These are phyloP conservation scores for Sclerotinia borealis DNA, from an alignment of 2,329 filamentous ascomycete genomes.

Conservation along the genomic window DNA sequence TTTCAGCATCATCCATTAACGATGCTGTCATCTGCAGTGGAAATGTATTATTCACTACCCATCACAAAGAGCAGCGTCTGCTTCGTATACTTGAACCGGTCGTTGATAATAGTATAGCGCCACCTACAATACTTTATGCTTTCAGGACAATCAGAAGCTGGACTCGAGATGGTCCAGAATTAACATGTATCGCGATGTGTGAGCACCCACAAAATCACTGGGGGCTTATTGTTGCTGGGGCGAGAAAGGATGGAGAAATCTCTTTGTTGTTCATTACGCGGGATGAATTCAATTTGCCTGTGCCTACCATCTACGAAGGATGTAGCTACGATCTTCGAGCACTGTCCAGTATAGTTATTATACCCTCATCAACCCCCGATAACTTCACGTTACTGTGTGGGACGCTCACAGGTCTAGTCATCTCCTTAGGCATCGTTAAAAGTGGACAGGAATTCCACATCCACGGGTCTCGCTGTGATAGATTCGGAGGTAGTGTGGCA, in stretches of 20 bases:
- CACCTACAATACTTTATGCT: not conserved
- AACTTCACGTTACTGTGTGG: constrained; percentile 26
- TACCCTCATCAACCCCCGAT: not conserved
- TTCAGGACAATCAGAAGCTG: not conserved
- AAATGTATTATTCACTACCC: constrained; percentile 25
- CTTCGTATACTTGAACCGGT: constrained; percentile 3
- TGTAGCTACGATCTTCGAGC: constrained; percentile 15
- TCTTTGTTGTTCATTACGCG: not conserved
- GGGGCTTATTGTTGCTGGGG: not conserved
- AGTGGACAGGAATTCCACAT: constrained; percentile 10
- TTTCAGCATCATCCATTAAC: constrained; percentile 18
- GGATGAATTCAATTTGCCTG: not conserved
- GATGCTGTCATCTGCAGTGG: constrained; percentile 23
- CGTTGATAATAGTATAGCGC: not conserved
- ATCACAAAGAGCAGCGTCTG: constrained; percentile 8
- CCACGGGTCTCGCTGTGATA: constrained; percentile 16
- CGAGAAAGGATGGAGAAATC: not conserved
- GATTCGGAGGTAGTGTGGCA: constrained; percentile 27
- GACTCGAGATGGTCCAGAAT: not conserved
- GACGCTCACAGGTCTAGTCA: constrained; percentile 27
- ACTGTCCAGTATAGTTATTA: constrained; percentile 26
- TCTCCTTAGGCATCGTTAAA: constrained; percentile 21
- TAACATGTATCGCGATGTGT: not conserved
- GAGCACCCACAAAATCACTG: not conserved
- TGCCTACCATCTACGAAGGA: not conserved